These are phyloP conservation scores for Rickenella mellea DNA, from an alignment of 768 basidiomycete species.

Conservation along the genomic window DNA sequence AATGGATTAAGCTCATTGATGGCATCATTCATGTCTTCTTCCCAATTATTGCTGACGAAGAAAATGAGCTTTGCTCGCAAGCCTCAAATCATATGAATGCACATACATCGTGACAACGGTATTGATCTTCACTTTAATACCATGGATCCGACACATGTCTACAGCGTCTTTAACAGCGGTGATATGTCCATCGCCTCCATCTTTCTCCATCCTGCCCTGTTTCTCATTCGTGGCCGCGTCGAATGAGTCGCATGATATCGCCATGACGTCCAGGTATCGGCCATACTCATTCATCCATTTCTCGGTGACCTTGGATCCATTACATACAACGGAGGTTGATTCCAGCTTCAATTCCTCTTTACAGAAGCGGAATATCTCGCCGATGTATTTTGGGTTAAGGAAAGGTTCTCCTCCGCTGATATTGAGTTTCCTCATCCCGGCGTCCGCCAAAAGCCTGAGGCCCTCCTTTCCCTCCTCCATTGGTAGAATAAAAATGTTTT, in stretches of 20 bases:
- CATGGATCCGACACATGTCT: constrained; percentile 10
- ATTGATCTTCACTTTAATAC: constrained; percentile 15
- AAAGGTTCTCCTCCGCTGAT: constrained; percentile 30
- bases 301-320: constrained; percentile 32
- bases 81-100: too few relatives aligned
- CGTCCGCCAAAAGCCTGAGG: constrained; percentile 20
- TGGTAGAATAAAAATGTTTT: constrained; percentile 22
- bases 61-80: too few relatives aligned
- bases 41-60: constrained; percentile 18
- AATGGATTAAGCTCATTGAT: constrained; percentile 12
- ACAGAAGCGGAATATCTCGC: constrained; percentile 27
- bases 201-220: constrained; percentile 11
- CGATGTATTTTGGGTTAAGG: constrained; percentile 26
- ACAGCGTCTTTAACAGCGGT: constrained; percentile 11
- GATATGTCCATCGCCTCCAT: constrained; percentile 11
- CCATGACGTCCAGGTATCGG: constrained; percentile 21
- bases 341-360: constrained; percentile 27
- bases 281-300: constrained; percentile 31
- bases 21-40: constrained; percentile 12
- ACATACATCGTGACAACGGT: constrained; percentile 12
- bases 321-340: constrained; percentile 24
- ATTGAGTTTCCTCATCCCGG: constrained; percentile 27
- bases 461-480: constrained; percentile 25
- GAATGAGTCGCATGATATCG: constrained; percentile 17
- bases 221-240: constrained; percentile 13